Evolutionary conservation across 352 stramenopile genomes (phyloP), one percentile per base, ranked within the genome.

Genomic region (Phytophthora constricta): DNA sequence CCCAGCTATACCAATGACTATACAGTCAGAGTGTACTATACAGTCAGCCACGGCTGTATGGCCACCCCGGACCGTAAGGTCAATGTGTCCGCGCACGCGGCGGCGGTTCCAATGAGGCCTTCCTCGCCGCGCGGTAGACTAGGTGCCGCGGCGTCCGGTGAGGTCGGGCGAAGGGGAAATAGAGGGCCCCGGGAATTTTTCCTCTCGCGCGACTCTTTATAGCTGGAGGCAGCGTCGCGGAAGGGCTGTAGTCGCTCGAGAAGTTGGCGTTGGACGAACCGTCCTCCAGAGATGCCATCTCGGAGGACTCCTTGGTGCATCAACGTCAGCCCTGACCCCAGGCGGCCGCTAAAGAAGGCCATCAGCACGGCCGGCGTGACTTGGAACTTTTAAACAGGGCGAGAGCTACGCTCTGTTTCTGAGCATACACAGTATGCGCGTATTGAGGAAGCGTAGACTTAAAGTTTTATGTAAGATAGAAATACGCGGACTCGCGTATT

Each of bases 181-280:
- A 45, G 9, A 5, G 10, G 8, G 37, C 37, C 17, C 8, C 16
- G 4, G 37, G 4, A 45, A 45, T 20, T 45, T 45, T 45, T 19
- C 37, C 37, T 5, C 37, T 45, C 37, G 37, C 37, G 17, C 37
- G 37, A 20, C 5, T 45, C 17, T 13, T 45, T n/a, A n/a, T n/a
- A n/a, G n/a, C 45, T 22, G 42, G 2, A 5, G 51, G 50, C 9
- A 67, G 64, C 0, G 7, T 19, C 1, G 25, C 56, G 41, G 45
- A 27, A n/a, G 56, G 34, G 33, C 57, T 63, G 43, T 67, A 72
- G 20, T 72, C 57, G 34, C 50, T 58, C 0, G 51, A 34, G 23
- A 65, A 66, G 41, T 71, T 66, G 7, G 2, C 11, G n/a, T 66
- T 66, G 10, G 22, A 47, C 2, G 54, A 53, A 0, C 54, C 54